Evolutionary conservation across 176 grass and related monocot genomes (phyloP), one percentile per base, ranked within the genome.

Genomic region (Aechmea fasciata): DNA sequence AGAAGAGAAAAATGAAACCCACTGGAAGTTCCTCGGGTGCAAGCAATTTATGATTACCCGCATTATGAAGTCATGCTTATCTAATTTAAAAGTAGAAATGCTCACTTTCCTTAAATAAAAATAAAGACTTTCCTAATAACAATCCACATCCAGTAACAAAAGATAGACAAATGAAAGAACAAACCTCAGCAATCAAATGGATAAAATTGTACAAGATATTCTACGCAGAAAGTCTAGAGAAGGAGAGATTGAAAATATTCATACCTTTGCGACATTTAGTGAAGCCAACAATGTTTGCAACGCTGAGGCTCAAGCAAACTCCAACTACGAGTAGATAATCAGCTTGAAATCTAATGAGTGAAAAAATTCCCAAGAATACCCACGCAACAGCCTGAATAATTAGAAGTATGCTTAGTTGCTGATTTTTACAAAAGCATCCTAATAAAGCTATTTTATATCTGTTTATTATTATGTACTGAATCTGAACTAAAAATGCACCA

Each of bases 251-350:
- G 13, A 76, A 48, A 61, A 64, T 62, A 22, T 49, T 2, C 51
- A 33, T 83, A 99, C 95, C 95, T 94, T 99, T 99, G 65, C 85
- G 91, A 59, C 95, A 99, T 87, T 90, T 99, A 48, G 95, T 99
- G 87, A 99, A 99, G n/a, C 95, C 95, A 87, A 99, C 78, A 57
- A 99, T 99, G 71, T 99, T 99, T 67, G 95, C 95, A 78, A 99
- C 69, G 63, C 90, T 91, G 48, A 99, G 82, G 55, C 65, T 99
- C 75, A 99, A 90, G 73, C 95, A 99, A 85, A 99, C 95, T 81
- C 90, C 95, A 55, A 99, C 64, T 47, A 94, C 95, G 19, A 99
- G 85, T 76, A 99, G 84, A 13, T 55, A 55, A 55, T n/a, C 52
- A 55, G 15, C 52, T 55, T 55, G 52, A 55, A 12, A 55, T 55